These are phyloP conservation scores for Trichoderma orchidacearum DNA, from an alignment of 495 filamentous ascomycete species.

Conservation along the genomic window DNA sequence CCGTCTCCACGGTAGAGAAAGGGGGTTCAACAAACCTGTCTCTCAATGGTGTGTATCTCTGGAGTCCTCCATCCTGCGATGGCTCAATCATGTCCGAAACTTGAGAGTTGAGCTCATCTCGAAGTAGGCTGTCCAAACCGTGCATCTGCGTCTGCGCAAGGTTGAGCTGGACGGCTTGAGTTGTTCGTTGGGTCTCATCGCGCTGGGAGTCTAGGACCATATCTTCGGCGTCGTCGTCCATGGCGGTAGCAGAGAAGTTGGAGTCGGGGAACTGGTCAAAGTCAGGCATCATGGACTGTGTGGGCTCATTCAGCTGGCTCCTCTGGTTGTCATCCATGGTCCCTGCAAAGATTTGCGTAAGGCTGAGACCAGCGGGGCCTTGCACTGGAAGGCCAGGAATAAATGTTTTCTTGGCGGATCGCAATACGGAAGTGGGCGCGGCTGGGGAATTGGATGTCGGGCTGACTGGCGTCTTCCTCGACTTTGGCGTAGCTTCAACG, in stretches of 20 bases:
- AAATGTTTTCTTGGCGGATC: conserved; percentile 42
- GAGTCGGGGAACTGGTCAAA: conserved; percentile 29
- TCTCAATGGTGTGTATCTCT: conserved; percentile 33
- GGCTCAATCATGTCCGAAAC: conserved; percentile 52
- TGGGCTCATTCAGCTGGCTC: conserved; percentile 12
- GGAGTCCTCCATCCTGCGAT: conserved; percentile 77
- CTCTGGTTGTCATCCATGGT: conserved; percentile 61
- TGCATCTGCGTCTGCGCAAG: conserved; percentile 41
- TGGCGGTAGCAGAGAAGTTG: conserved; percentile 32
- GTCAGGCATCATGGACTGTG: conserved; percentile 20
- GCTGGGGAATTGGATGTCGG: conserved; percentile 23
- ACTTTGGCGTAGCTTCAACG: conserved; percentile 27
- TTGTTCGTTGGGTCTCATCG: conserved; percentile 21
- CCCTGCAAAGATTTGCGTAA: conserved; percentile 87
- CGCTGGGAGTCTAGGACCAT: conserved; percentile 55
- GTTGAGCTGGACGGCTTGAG: conserved; percentile 34
- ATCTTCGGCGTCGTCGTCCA: conserved; percentile 29
- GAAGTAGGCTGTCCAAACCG: conserved; percentile 34
- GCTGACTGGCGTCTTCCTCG: conserved; percentile 27
- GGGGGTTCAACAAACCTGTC: conserved; percentile 51
- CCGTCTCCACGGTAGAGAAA: conserved; percentile 57
- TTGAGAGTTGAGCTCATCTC: conserved; percentile 38
- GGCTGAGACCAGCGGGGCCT: conserved; percentile 49
- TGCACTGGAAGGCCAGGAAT: conserved; percentile 44
- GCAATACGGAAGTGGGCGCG: conserved; percentile 37